Conservation (phyloP, 495 filamentous ascomycete species). For the Parathielavia appendiculata region DNA sequence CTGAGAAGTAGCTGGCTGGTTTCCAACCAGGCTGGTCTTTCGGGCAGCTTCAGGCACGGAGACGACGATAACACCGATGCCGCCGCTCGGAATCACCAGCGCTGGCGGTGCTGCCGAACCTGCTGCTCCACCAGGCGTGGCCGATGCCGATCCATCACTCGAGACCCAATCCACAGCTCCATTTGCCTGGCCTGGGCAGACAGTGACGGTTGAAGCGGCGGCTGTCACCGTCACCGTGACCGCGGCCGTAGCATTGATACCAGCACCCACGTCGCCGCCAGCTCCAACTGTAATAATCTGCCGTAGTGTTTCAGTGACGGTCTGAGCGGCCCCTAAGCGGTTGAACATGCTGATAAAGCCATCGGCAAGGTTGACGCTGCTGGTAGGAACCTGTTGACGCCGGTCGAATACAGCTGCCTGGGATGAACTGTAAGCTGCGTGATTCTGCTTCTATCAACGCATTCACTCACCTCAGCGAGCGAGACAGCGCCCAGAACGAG, state of each 20-base stretch:
- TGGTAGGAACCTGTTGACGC: constrained; percentile 12
- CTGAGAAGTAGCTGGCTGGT: constrained; percentile 11
- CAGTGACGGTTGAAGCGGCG: constrained; percentile 37
- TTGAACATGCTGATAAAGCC: constrained; percentile 18
- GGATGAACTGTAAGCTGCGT: constrained; percentile 1
- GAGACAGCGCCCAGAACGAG: constrained; percentile 36
- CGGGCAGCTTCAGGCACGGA: constrained; percentile 21
- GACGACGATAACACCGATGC: constrained; percentile 29
- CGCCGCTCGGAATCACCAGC: constrained; percentile 20
- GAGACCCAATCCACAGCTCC: constrained; percentile 8
- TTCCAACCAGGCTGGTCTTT: constrained; percentile 21
- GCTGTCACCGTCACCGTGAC: constrained; percentile 34
- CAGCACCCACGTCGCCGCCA: constrained; percentile 19
- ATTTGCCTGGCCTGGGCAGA: constrained; percentile 21
- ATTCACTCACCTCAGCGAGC: constrained; percentile 37
- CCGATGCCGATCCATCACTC: not conserved
- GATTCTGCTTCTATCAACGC: not conserved
- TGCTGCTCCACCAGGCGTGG: not conserved
- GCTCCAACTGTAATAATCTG: constrained; percentile 33
- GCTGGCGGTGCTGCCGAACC: constrained; percentile 9
- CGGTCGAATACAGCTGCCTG: constrained; percentile 36
- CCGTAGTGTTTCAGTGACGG: constrained; percentile 39
- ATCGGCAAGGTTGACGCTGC: constrained; percentile 9
- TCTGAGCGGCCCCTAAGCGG: constrained; percentile 23
- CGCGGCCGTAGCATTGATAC: constrained; percentile 29